Evolutionary conservation across 1,284 basidiomycete species (phyloP), one percentile per base, ranked within the genome.

Genomic region (Pseudozyma tsukubaensis): DNA sequence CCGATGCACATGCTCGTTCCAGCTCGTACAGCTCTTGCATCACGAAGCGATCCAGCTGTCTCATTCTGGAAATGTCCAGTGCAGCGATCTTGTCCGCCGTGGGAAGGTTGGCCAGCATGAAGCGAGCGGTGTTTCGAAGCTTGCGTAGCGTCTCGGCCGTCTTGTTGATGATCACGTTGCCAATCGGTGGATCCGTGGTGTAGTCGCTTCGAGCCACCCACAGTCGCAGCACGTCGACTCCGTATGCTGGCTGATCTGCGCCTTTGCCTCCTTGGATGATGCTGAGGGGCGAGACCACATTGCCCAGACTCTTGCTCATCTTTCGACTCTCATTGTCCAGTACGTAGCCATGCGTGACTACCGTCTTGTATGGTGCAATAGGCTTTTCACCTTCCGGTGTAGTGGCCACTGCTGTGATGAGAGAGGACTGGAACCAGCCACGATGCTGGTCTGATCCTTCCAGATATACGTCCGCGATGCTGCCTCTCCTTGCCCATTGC

Each of bases 401-500:
- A 3, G 71, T 71, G 7, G 91, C 90, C 6, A 97, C 86, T 4
- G 91, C 89, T 1, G 96, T 99, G 50, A 99, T 86, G 21, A 99
- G 86, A 67, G 94, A 92, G 57, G 94, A 96, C 85, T 99, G 97
- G 88, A 99, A 99, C 97, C 97, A 99, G 14, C 97, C 97, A 10
- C 97, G 91, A 85, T 99, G 96, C 85, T 99, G 97, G 85, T 99
- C 97, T 0, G 93, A 93, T 11, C 97, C 97, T 83, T 99, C 97
- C 13, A 99, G 86, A 80, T 94, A 96, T 12, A 98, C 88, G 81
- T 99, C 94, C 0, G 95, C 93, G 36, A 89, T 86, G 45, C 48
- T 37, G 12, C 19, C 35, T 16, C 19, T 49, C 8, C 50, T n/a
- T 19, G 52, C 9, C 24, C 11, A 6, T 6, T 45, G 43, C 7